phyloP scores from a whole-genome alignment of 2,329 filamentous ascomycete species.

The Arthrobotrys sphaeroides region DNA sequence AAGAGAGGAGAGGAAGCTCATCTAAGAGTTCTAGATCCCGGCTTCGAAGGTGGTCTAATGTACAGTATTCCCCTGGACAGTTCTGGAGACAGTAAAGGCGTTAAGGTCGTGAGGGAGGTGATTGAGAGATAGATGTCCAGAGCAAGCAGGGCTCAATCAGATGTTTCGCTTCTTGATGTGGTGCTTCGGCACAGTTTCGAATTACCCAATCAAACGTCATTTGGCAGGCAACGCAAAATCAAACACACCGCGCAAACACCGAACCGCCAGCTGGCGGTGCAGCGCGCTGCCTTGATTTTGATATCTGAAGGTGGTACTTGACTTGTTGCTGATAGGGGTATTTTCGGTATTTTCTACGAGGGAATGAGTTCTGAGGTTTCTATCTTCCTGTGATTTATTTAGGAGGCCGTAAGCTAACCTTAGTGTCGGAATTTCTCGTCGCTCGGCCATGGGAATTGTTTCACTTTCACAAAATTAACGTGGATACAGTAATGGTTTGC shows the following conservation, averaged over 20 bases:
- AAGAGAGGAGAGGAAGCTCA: conserved; percentile 28
- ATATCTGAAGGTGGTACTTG: too few relatives aligned
- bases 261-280: background rate
- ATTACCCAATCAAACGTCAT: conserved; percentile 53
- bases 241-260: background rate
- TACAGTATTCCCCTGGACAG: background rate
- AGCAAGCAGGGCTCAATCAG: conserved; percentile 22
- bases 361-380: too few relatives aligned
- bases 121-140: conserved; percentile 37
- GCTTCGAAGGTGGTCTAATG: background rate
- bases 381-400: too few relatives aligned
- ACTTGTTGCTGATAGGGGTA: too few relatives aligned
- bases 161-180: conserved; percentile 29
- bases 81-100: conserved; percentile 6
- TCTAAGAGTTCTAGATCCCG: conserved; percentile 39
- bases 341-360: too few relatives aligned
- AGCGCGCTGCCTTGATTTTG: too few relatives aligned
- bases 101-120: conserved; percentile 5
- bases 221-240: background rate
- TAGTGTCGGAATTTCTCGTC: too few relatives aligned
- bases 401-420: too few relatives aligned
- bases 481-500: too few relatives aligned
- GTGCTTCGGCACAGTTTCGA: conserved; percentile 3
- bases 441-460: too few relatives aligned
- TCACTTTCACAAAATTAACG: too few relatives aligned